Conservation (phyloP, 2,329 filamentous ascomycete genomes). For the Pseudogymnoascus sp. region DNA sequence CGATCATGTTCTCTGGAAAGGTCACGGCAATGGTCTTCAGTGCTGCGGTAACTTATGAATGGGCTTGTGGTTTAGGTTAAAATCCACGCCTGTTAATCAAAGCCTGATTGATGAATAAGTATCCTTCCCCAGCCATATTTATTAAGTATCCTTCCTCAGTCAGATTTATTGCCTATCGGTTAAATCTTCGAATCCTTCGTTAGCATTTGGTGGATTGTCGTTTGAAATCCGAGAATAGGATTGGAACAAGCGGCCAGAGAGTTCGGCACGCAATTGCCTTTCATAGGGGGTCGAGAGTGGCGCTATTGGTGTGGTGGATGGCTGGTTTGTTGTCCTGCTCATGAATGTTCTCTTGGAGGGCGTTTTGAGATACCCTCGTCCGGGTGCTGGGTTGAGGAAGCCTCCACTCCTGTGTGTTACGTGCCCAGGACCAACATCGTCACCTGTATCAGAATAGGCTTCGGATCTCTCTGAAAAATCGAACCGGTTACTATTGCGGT, state of each 20-base stretch:
- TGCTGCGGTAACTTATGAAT: neutral
- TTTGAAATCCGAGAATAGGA: conserved; percentile 4
- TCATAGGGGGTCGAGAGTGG: conserved; percentile 39
- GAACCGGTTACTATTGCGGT: neutral
- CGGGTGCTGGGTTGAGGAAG: conserved; percentile 18
- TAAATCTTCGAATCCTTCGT: conserved; percentile 1
- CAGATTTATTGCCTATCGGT: neutral
- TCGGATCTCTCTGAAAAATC: conserved; percentile 17
- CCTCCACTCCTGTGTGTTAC: conserved; percentile 19
- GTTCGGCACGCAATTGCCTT: conserved; percentile 26
- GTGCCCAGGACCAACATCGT: conserved; percentile 21
- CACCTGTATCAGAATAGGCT: conserved; percentile 26
- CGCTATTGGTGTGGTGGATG: conserved; percentile 37
- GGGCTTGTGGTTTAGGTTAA: neutral
- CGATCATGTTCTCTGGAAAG: neutral
- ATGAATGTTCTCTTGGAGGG: conserved; percentile 42
- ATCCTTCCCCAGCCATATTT: neutral
- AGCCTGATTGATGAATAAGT: neutral
- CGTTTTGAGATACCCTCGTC: conserved; percentile 31
- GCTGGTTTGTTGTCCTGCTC: conserved; percentile 31
- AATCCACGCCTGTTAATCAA: neutral
- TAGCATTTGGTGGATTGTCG: neutral
- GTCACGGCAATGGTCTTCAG: neutral
- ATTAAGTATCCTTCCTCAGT: neutral
- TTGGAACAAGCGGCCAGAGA: conserved; percentile 6